Evolutionary conservation across 768 basidiomycete species (phyloP).

Genomic region (Kwoniella mangroviensis): DNA sequence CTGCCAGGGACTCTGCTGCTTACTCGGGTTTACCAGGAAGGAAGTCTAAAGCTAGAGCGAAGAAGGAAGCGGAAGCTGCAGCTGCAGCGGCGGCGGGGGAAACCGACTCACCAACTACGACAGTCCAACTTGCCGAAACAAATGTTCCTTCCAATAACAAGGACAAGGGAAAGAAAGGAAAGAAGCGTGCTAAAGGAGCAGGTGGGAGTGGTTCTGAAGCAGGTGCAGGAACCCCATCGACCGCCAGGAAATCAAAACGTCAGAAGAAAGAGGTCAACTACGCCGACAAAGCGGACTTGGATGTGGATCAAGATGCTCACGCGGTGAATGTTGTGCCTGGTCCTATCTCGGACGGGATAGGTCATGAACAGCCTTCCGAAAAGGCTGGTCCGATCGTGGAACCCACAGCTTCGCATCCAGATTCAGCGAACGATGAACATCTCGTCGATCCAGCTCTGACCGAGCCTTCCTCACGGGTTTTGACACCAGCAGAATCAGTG

Average conservation of each 20-base stretch:
- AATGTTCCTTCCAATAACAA: conserved; percentile 16
- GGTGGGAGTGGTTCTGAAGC: conserved; percentile 30
- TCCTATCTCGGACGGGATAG: too few species aligned
- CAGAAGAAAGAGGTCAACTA: conserved; percentile 19
- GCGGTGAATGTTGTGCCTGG: too few species aligned
- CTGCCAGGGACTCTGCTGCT: conserved; percentile 17
- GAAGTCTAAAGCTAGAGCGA: background rate
- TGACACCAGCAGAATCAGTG: background rate
- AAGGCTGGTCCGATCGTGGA: too few species aligned
- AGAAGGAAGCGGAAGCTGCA: background rate
- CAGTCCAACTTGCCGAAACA: too few species aligned
- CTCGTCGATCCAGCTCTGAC: background rate
- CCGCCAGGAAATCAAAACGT: conserved; percentile 16
- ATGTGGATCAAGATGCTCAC: conserved; percentile 35
- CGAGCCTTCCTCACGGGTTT: background rate
- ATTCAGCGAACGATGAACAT: conserved; percentile 21
- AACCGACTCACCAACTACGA: too few species aligned
- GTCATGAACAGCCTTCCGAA: too few species aligned
- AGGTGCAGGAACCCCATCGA: conserved; percentile 8
- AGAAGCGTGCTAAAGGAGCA: conserved; percentile 16
- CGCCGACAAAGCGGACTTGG: conserved; percentile 61
- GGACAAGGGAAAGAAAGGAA: conserved; percentile 36
- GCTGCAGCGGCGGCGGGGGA: background rate
- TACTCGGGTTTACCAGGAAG: background rate
- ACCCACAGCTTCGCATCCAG: too few species aligned